A percentile compares a stretch with the other conserved stretches of the same genome.
These are phyloP conservation scores for Closterium sp. DNA, from an alignment of 139 green algal species.

Conservation along the genomic window DNA sequence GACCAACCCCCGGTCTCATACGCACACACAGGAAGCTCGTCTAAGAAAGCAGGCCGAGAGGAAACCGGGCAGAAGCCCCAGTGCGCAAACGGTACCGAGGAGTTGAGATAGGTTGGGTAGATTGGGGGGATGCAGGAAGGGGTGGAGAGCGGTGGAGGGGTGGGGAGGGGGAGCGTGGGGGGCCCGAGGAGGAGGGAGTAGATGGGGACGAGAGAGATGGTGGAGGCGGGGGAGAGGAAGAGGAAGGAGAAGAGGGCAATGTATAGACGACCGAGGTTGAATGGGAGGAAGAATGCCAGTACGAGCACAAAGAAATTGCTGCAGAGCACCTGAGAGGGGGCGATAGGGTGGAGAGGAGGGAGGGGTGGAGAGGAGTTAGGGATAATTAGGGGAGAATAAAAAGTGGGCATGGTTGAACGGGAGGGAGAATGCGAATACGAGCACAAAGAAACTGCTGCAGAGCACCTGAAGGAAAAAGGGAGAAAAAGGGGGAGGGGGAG, in stretches of 20 bases:
- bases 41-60: background rate
- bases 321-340: no score
- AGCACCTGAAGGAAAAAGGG: background rate
- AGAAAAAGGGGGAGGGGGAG: background rate
- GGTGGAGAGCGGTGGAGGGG: background rate
- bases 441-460: background rate
- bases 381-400: no score
- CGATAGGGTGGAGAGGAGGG: no score
- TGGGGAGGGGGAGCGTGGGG: background rate
- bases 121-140: background rate
- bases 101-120: background rate
- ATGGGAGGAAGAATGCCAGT: background rate
- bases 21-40: background rate
- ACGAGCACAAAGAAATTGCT: background rate
- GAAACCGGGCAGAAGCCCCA: background rate
- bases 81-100: background rate
- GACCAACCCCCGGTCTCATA: background rate
- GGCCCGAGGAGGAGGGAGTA: conserved; percentile 14
- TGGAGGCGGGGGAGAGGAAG: background rate
- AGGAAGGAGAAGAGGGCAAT: background rate
- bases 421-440: background rate
- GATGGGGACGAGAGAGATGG: background rate
- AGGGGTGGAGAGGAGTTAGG: no score
- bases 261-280: background rate
- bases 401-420: background rate